Evolutionary conservation across 2,329 filamentous ascomycete genomes (phyloP).

Genomic region (Fusarium sp.): DNA sequence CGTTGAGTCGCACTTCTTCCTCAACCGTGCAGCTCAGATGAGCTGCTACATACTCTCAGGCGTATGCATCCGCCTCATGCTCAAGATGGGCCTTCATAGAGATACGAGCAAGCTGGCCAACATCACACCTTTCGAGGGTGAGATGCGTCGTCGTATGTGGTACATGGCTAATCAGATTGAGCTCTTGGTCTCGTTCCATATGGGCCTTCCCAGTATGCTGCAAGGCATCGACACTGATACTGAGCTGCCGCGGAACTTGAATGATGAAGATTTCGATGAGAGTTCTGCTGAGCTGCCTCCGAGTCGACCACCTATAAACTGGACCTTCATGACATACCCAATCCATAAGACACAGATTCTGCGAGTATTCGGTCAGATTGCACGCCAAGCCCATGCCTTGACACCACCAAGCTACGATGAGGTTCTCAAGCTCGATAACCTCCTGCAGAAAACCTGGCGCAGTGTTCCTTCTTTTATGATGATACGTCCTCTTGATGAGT

Average conservation of each 20-base stretch:
- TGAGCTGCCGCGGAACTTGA: constrained; percentile 68
- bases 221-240: constrained; percentile 72
- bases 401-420: constrained; percentile 60
- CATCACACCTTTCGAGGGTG: constrained; percentile 63
- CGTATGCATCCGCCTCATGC: constrained; percentile 63
- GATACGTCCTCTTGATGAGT: constrained; percentile 60
- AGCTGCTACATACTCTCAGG: constrained; percentile 65
- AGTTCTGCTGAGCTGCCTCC: constrained; percentile 65
- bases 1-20: constrained; percentile 64
- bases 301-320: constrained; percentile 66
- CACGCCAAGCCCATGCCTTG: constrained; percentile 61
- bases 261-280: constrained; percentile 73
- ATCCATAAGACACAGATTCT: constrained; percentile 63
- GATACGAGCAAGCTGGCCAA: constrained; percentile 63
- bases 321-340: constrained; percentile 67
- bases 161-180: constrained; percentile 68
- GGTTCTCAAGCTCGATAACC: constrained; percentile 59
- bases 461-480: constrained; percentile 61
- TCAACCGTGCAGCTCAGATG: constrained; percentile 62
- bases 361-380: constrained; percentile 62
- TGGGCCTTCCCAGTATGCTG: constrained; percentile 75
- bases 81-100: constrained; percentile 69
- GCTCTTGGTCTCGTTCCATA: constrained; percentile 72
- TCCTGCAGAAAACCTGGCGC: constrained; percentile 59
- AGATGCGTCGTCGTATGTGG: constrained; percentile 66